Base-by-base conservation (phyloP, 208 protist species). In the Trypanosoma rangeli region DNA sequence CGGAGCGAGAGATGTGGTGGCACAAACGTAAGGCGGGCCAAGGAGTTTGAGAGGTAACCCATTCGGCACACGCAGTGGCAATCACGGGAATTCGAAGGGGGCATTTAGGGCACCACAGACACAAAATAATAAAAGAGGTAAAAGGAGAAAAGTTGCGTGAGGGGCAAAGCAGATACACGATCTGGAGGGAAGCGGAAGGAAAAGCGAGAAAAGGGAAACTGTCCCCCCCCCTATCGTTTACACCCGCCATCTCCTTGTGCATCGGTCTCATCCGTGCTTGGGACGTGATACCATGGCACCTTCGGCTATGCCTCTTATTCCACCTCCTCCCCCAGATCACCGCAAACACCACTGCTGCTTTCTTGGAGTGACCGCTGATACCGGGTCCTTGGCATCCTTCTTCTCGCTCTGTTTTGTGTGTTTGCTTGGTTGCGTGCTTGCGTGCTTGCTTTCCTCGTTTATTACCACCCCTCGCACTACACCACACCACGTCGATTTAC, bases 181-280 rank as follows among this genome's bases (percentile, higher is more conserved):
- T 9, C 8, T 9, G 42, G 15, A 46, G 42, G 15, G 13, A 42
- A 42, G 37, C 4, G 37, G 10, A 4, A 16, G 15, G 13, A 16
- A 46, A 46, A 16, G 15, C 3, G 15, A 46, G 15, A 46, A 46
- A 46, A 46, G 42, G 1, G 13, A 46, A 46, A 9, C 33, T 5
- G 22, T 1, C 8, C 33, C 13, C 46, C 18, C 22, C 74, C 61
- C 62, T 75, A 71, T 73, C 67, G 50, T 8, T 46, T 54, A 54
- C 55, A 16, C 12, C 26, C 50, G 37, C 35, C 22, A 2, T 20
- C 48, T 24, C 62, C 9, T 7, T 37, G 33, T 7, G 7, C 33
- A 37, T 37, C 33, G 2, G 33, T 7, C 33, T 9, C 33, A 2
- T 37, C 33, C 33, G 33, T 7, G n/a, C 33, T 7, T 37, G 33